Evolutionary conservation across 2,329 filamentous ascomycete species (phyloP), one percentile per base, ranked within the genome.

Genomic region (Orbilia javanica): DNA sequence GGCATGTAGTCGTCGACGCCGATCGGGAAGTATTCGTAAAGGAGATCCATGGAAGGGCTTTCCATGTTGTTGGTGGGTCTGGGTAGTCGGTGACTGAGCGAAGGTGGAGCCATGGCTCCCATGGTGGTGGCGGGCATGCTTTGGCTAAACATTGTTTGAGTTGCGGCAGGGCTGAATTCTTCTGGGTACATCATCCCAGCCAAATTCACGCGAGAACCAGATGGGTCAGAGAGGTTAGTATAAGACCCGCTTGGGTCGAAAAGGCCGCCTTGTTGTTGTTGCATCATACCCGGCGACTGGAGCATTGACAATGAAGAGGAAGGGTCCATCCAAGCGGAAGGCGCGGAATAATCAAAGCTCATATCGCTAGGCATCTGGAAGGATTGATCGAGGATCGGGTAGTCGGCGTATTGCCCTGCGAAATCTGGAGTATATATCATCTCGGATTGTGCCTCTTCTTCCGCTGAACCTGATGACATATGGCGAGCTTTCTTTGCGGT

Each of bases 1-100:
- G 73, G 73, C 73, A 77, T 70, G 13, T 66, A 77, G 31, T 77
- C 73, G 7, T 77, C 73, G 36, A 77, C 18, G 22, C 73, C 73
- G 34, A 77, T 77, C 4, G 73, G 73, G 42, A 77, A 77, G 29
- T 77, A 77, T 67, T 77, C 73, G 60, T 77, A 77, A 13, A 77
- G 73, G 20, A 77, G 73, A 22, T 77, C 73, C 73, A 77, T 77
- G 15, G 73, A 77, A 4, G 73, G 73, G 29, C 73, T 77, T 46
- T 66, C 46, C 15, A 63, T 68, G n/a, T 39, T 76, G 20, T 34
- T 44, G n/a, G 52, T 25, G 10, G 55, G 31, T 46, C 62, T 70
- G 11, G 34, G 42, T 27, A 29, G 31, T 50, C 11, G 73, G 20
- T 50, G 57, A 36, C 18, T 66, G 73, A 20, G 73, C 44, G 60